Evolutionary conservation across 1,284 basidiomycete species (phyloP).

Genomic region (Heterobasidion occidentale): DNA sequence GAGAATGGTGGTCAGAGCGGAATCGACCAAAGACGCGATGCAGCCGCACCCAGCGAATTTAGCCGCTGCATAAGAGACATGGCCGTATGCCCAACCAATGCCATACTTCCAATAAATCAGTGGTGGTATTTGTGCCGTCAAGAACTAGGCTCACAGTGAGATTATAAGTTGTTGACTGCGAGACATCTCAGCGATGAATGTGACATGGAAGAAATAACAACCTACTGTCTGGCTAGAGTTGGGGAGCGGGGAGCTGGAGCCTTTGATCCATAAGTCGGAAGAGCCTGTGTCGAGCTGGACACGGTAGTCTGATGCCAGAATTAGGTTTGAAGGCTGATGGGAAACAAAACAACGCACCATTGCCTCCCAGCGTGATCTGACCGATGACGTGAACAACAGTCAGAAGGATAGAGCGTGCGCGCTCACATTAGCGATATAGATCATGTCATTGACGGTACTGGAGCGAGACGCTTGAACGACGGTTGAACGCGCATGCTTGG

Average conservation of each 20-base stretch:
- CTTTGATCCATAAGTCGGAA: constrained; percentile 73
- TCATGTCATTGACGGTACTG: constrained; percentile 64
- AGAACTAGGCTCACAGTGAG: constrained; percentile 15
- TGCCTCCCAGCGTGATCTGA: constrained; percentile 59
- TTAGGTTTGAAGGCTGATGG: background rate
- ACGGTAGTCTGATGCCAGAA: constrained; percentile 38
- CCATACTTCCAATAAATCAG: constrained; percentile 46
- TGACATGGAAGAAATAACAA: background rate
- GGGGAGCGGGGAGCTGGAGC: constrained; percentile 40
- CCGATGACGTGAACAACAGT: constrained; percentile 2
- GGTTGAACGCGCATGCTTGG: background rate
- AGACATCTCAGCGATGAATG: background rate
- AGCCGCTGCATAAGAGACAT: constrained; percentile 50
- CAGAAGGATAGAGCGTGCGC: background rate
- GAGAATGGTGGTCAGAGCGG: constrained; percentile 6
- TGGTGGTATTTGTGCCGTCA: background rate
- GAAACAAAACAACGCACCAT: constrained; percentile 31
- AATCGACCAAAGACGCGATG: background rate
- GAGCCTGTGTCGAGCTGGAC: constrained; percentile 79
- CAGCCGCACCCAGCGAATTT: constrained; percentile 58
- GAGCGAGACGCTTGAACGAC: no score
- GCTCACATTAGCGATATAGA: constrained; percentile 64
- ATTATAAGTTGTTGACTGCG: constrained; percentile 16
- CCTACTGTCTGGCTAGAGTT: constrained; percentile 46
- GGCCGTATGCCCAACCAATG: constrained; percentile 66